Evolutionary conservation across 495 filamentous ascomycete species (phyloP).

Genomic region (Niebla homalea): DNA sequence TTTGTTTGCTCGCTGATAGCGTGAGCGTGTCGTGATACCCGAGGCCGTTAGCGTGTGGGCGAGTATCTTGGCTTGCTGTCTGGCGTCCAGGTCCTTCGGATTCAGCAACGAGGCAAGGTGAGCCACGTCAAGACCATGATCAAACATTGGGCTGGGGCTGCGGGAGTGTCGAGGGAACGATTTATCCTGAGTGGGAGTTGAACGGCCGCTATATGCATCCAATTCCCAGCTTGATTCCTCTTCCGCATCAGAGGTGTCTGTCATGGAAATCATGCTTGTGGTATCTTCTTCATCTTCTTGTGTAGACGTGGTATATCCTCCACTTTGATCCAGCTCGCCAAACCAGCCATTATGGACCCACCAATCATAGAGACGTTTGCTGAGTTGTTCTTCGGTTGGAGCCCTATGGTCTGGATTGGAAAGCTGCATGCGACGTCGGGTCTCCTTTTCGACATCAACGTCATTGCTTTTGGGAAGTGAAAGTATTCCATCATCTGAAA

Average conservation of each 20-base stretch:
- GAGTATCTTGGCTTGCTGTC: constrained; percentile 67
- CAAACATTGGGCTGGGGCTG: constrained; percentile 20
- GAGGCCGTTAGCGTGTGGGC: constrained; percentile 62
- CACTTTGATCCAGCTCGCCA: constrained; percentile 65
- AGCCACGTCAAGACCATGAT: constrained; percentile 38
- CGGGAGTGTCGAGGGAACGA: constrained; percentile 21
- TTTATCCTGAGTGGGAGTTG: constrained; percentile 57
- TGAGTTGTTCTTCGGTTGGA: constrained; percentile 47
- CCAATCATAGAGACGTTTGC: constrained; percentile 62
- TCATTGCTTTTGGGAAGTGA: constrained; percentile 41
- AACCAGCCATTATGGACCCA: constrained; percentile 71
- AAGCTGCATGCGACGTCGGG: constrained; percentile 40
- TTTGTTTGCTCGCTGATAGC: constrained; percentile 52
- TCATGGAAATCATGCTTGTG: constrained; percentile 62
- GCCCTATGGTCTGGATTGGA: constrained; percentile 18
- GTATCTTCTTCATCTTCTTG: constrained; percentile 53
- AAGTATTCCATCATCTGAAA: constrained; percentile 42
- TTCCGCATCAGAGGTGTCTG: constrained; percentile 36
- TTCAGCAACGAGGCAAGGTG: constrained; percentile 73
- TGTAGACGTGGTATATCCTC: constrained; percentile 44
- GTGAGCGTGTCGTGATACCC: constrained; percentile 67
- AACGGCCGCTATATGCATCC: constrained; percentile 43
- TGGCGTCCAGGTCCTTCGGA: constrained; percentile 62
- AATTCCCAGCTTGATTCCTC: constrained; percentile 44
- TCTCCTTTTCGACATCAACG: constrained; percentile 67